Evolutionary conservation across 495 filamentous ascomycete genomes (phyloP).

Genomic region (Filosporella fistucella): DNA sequence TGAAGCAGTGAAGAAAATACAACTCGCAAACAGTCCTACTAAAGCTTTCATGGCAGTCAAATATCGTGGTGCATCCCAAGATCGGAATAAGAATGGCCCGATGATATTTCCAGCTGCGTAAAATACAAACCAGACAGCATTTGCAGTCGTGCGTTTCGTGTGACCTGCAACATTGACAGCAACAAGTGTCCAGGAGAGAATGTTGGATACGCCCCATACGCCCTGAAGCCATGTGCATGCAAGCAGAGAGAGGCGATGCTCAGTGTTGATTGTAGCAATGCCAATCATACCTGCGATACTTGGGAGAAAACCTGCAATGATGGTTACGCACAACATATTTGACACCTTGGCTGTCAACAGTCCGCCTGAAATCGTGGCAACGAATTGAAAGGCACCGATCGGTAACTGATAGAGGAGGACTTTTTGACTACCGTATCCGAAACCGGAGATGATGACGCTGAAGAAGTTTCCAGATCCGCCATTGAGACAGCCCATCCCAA

Average conservation of each 20-base stretch:
- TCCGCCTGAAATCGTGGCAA: background rate
- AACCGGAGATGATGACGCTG: background rate
- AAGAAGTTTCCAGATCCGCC: background rate
- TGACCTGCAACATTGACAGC: conserved; percentile 6
- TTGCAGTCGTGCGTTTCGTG: conserved; percentile 9
- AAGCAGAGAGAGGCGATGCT: background rate
- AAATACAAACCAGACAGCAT: conserved; percentile 3
- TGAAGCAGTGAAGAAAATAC: too few species aligned
- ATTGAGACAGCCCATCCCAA: background rate
- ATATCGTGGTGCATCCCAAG: conserved; percentile 12
- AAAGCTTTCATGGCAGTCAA: conserved; percentile 6
- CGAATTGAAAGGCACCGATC: background rate
- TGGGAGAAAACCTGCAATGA: background rate
- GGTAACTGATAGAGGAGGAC: background rate
- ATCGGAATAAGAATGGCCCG: conserved; percentile 12
- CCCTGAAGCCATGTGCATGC: background rate
- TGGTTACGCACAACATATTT: background rate
- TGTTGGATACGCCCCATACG: background rate
- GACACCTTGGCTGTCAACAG: background rate
- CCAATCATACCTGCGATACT: background rate
- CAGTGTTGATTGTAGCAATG: background rate
- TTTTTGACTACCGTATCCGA: background rate
- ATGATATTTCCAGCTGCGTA: conserved; percentile 16
- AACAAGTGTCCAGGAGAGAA: background rate
- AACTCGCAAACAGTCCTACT: too few species aligned